A percentile compares a stretch with the other conserved stretches of the same genome.
Evolutionary conservation across 2,329 filamentous ascomycete species (phyloP).

Genomic region (Trichoderma sp.): DNA sequence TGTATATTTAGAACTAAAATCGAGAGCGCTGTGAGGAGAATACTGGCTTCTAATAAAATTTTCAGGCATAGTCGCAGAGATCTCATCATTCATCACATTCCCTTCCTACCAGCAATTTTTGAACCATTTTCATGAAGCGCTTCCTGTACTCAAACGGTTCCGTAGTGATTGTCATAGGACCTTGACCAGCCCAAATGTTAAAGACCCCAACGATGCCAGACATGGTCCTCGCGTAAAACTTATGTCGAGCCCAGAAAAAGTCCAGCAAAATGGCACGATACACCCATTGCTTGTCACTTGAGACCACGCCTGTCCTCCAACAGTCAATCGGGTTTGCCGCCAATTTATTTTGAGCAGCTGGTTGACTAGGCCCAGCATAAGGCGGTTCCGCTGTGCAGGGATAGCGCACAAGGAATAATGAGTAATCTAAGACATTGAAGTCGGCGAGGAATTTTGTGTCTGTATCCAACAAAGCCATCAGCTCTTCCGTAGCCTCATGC

Average conservation of each 20-base stretch:
- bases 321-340: neutral
- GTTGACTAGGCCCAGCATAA: conserved; percentile 26
- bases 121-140: conserved; percentile 52
- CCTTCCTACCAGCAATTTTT: conserved; percentile 42
- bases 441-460: conserved; percentile 65
- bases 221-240: conserved; percentile 64
- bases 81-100: neutral
- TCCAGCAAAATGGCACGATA: conserved; percentile 70
- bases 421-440: conserved; percentile 72
- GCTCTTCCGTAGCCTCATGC: conserved; percentile 53
- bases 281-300: conserved; percentile 63
- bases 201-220: conserved; percentile 65
- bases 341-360: neutral
- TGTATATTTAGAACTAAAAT: no score
- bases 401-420: conserved; percentile 62
- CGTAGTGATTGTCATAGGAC: conserved; percentile 75
- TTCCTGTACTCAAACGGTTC: conserved; percentile 66
- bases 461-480: conserved; percentile 55
- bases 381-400: conserved; percentile 34
- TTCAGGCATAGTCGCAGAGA: no score
- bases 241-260: conserved; percentile 79
- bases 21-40: no score
- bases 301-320: conserved; percentile 65
- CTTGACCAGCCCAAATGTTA: conserved; percentile 63
- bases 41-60: no score